Percentiles rank a stretch among this genome's conserved stretches.
Conservation (phyloP, 2,329 filamentous ascomycete species). For the Pseudogymnoascus sp. region DNA sequence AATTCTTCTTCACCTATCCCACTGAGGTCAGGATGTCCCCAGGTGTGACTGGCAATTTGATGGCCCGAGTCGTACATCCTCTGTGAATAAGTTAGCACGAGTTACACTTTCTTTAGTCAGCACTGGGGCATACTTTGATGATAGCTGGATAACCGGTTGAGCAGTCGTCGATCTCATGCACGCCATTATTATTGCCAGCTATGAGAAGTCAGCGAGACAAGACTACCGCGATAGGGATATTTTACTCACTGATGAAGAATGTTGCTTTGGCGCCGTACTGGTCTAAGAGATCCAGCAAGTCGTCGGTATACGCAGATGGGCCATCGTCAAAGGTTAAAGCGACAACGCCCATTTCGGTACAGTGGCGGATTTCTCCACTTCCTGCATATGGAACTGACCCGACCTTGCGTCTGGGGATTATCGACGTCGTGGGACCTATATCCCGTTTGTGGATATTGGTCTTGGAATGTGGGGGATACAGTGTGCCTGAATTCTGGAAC, state of each 20-base stretch:
- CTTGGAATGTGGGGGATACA: not conserved
- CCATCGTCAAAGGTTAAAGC: slow-evolving; percentile 64
- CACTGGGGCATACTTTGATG: slow-evolving; percentile 34
- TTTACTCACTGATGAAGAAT: slow-evolving; percentile 35
- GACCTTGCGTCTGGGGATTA: not conserved
- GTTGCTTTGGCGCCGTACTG: slow-evolving; percentile 57
- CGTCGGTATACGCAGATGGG: slow-evolving; percentile 52
- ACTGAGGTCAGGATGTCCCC: slow-evolving; percentile 44
- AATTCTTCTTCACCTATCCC: slow-evolving; percentile 37
- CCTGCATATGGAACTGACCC: not conserved
- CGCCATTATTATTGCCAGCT: slow-evolving; percentile 46
- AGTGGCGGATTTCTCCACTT: slow-evolving; percentile 28
- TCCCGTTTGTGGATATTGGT: not conserved
- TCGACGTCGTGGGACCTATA: not conserved
- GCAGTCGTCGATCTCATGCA: slow-evolving; percentile 47
- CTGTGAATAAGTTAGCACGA: slow-evolving; percentile 11
- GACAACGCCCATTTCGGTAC: slow-evolving; percentile 50
- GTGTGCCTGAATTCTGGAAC: not conserved
- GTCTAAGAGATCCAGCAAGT: slow-evolving; percentile 55
- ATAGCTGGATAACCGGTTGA: slow-evolving; percentile 38
- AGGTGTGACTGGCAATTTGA: slow-evolving; percentile 54
- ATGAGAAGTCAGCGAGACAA: not conserved
- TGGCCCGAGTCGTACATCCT: slow-evolving; percentile 38
- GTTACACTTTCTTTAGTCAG: not conserved
- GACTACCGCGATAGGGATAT: not conserved